These are phyloP conservation scores for Samsoniella hepiali DNA, from an alignment of 2,329 filamentous ascomycete species.

Conservation along the genomic window DNA sequence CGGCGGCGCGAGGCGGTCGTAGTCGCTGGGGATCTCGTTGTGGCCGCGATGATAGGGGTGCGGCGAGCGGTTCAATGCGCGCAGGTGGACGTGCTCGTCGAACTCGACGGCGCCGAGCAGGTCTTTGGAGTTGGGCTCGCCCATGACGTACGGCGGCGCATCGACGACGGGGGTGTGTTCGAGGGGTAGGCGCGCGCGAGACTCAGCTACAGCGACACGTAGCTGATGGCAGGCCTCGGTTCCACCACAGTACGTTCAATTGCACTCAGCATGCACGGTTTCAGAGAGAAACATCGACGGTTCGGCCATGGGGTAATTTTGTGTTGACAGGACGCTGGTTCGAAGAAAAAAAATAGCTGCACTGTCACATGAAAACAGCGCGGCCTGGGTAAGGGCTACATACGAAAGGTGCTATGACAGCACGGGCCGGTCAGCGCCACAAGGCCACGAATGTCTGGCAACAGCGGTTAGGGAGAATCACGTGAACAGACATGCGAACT, in stretches of 20 bases:
- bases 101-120: conserved; percentile 32
- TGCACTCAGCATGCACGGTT: neutral
- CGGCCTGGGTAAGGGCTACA: conserved; percentile 15
- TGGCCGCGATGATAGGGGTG: conserved; percentile 64
- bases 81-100: conserved; percentile 40
- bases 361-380: conserved; percentile 8
- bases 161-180: neutral
- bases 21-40: conserved; percentile 52
- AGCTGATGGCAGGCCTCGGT: conserved; percentile 5
- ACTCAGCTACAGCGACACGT: neutral
- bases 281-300: neutral
- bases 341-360: neutral
- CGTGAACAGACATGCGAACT: neutral
- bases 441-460: neutral
- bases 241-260: conserved; percentile 2
- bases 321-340: neutral
- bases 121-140: conserved; percentile 41
- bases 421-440: neutral
- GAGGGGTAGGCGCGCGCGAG: neutral
- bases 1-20: conserved; percentile 33
- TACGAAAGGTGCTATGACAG: neutral
- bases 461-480: neutral
- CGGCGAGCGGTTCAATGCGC: conserved; percentile 58
- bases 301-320: neutral
- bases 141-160: conserved; percentile 39